Evolutionary conservation across 768 basidiomycete species (phyloP), one percentile per base, ranked within the genome.

Genomic region (Leccinum fibrillosum): DNA sequence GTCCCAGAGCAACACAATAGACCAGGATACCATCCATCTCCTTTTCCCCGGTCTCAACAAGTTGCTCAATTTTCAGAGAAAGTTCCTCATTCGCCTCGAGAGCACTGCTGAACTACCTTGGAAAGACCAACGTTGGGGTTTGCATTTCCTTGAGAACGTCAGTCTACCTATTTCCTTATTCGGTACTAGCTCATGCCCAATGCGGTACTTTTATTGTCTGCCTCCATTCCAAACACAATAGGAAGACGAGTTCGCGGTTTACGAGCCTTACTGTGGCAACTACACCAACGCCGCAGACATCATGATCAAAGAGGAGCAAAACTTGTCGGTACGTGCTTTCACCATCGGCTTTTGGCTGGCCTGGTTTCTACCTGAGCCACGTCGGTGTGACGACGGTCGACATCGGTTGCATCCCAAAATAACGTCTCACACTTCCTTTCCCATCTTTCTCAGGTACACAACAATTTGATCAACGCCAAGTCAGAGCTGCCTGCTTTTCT

Each of bases 201-300:
- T 77, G 55, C 59, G 74, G 77, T 52, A 47, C 60, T 74, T 70
- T 74, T 75, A 74, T 82, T 82, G 73, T 80, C 59, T 67, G 56
- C 74, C 61, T 21, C 7, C 55, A 15, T 53, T 57, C 49, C 25
- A 52, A 55, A 44, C 12, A 71, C 78, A 83, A 83, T 80, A 98
- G 91, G 96, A 99, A 81, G 85, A 93, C 56, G 94, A 95, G 66
- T 98, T 99, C 67, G 83, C 86, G 30, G 92, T 94, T 35, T 99
- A 99, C 73, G 94, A 97, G 69, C 94, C 96, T 9, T 99, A 97
- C 73, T 98, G 94, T 75, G 92, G 91, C 54, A 96, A 97, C 74
- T 94, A 94, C 75, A 89, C 88, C 28, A 87, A 85, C 62, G 94
- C 94, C 10, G 82, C 88, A 62, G 90, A 92, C 49, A 80, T 96